Evolutionary conservation across 23 red algal species (phyloP).

Genomic region (Agarophyton chilense): DNA sequence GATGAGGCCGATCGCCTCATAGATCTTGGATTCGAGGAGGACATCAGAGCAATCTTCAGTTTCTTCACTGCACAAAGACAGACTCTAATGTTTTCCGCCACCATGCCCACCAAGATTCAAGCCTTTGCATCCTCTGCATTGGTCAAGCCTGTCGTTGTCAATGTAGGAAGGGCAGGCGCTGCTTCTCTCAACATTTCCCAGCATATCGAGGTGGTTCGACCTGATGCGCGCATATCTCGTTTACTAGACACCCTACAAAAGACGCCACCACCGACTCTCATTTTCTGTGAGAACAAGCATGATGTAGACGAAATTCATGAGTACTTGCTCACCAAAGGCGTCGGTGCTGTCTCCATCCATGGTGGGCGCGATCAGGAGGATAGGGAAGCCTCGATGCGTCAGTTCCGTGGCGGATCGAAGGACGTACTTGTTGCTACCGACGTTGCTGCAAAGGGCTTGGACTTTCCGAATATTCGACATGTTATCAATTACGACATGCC

Average conservation of each 20-base stretch:
- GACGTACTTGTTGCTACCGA: conserved; percentile 94
- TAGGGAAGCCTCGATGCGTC: conserved; percentile 69
- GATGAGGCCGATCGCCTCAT: conserved; percentile 96
- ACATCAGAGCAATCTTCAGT: conserved; percentile 86
- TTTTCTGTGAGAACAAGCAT: conserved; percentile 85
- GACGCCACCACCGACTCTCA: conserved; percentile 81
- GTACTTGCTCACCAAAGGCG: conserved; percentile 81
- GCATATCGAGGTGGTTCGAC: conserved; percentile 75
- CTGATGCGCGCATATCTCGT: conserved; percentile 68
- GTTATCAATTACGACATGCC: conserved; percentile 98
- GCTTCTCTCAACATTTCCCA: conserved; percentile 84
- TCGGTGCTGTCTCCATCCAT: conserved; percentile 80
- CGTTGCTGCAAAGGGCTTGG: conserved; percentile 93
- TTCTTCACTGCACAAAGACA: conserved; percentile 90
- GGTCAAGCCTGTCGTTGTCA: conserved; percentile 80
- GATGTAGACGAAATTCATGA: conserved; percentile 92
- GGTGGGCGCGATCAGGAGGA: conserved; percentile 90
- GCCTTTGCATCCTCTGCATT: conserved; percentile 84
- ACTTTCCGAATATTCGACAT: conserved; percentile 86
- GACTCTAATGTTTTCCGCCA: conserved; percentile 97
- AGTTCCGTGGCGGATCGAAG: conserved; percentile 78
- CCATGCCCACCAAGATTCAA: conserved; percentile 91
- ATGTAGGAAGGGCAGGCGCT: conserved; percentile 84
- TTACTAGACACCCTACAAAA: conserved; percentile 80
- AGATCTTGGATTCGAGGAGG: conserved; percentile 89